Percentiles rank a stretch among this genome's conserved stretches.
These are phyloP conservation scores for Asterophora lycoperdoides DNA, from an alignment of 768 basidiomycete genomes.

Conservation along the genomic window DNA sequence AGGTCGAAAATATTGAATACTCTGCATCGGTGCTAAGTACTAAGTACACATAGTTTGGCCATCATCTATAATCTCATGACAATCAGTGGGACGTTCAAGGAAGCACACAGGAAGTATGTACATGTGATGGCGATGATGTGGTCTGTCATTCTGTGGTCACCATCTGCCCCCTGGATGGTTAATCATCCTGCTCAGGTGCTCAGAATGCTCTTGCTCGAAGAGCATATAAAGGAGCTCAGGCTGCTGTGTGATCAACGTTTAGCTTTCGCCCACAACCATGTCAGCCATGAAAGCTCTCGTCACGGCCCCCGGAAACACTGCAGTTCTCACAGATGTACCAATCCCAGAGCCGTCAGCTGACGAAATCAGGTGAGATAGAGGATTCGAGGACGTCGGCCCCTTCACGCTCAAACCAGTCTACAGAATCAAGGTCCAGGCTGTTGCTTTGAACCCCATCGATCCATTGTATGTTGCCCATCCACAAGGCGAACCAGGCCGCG, in stretches of 20 bases:
- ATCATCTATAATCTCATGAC: no score
- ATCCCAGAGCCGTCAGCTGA: slow-evolving; percentile 20
- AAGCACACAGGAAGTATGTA: no score
- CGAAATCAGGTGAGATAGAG: slow-evolving; percentile 20
- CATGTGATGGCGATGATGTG: no score
- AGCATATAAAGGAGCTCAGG: not conserved
- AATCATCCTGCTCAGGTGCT: not conserved
- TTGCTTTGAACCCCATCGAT: slow-evolving; percentile 34
- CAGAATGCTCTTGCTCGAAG: no score
- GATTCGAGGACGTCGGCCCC: not conserved
- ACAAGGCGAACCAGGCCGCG: slow-evolving; percentile 24
- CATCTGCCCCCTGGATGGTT: not conserved
- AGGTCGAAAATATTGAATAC: no score
- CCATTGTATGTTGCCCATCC: slow-evolving; percentile 25
- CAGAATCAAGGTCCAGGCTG: slow-evolving; percentile 27
- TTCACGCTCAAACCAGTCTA: not conserved
- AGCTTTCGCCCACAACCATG: not conserved
- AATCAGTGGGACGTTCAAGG: no score
- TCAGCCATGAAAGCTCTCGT: slow-evolving; percentile 26
- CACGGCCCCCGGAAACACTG: slow-evolving; percentile 22
- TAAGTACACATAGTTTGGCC: no score
- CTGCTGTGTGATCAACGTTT: not conserved
- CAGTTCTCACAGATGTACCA: slow-evolving; percentile 22
- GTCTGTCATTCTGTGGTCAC: no score
- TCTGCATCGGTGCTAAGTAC: no score